phyloP scores from a whole-genome alignment of 1,139 yeast species.

The Wickerhamomyces sp. region DNA sequence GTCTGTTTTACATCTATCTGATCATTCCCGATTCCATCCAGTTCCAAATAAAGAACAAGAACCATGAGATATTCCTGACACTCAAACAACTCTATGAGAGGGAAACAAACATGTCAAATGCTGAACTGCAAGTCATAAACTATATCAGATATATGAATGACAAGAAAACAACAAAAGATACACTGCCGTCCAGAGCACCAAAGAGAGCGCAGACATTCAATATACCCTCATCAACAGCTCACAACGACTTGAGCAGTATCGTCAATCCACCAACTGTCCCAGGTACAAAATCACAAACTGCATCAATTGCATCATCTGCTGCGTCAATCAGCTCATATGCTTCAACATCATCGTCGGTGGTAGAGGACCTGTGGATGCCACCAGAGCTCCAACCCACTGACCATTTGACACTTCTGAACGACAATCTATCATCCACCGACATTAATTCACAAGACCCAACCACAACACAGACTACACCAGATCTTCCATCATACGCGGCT shows the following conservation, averaged over 20 bases:
- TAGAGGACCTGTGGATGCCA: slow-evolving; percentile 31
- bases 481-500: slow-evolving; percentile 3
- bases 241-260: slow-evolving; percentile 9
- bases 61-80: slow-evolving; percentile 30
- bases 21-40: slow-evolving; percentile 34
- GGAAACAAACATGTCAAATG: slow-evolving; percentile 33
- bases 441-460: no score
- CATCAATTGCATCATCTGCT: slow-evolving; percentile 3
- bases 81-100: slow-evolving; percentile 29
- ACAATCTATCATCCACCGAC: slow-evolving; percentile 3
- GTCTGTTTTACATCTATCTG: slow-evolving; percentile 30
- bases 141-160: slow-evolving; percentile 27
- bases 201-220: slow-evolving; percentile 17
- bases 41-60: slow-evolving; percentile 33
- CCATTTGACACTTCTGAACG: slow-evolving; percentile 27
- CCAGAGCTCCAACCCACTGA: slow-evolving; percentile 33
- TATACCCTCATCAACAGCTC: slow-evolving; percentile 15
- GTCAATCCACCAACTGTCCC: slow-evolving; percentile 4
- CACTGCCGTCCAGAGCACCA: slow-evolving; percentile 1
- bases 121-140: slow-evolving; percentile 27
- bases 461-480: no score
- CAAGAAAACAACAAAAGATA: slow-evolving; percentile 3
- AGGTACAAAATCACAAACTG: background rate
- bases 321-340: slow-evolving; percentile 8
- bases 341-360: slow-evolving; percentile 15